A percentile compares a stretch with the other conserved stretches of the same genome.
Evolutionary conservation across 306 rosid species (phyloP).

Genomic region (Oemleria cerasiformis): DNA sequence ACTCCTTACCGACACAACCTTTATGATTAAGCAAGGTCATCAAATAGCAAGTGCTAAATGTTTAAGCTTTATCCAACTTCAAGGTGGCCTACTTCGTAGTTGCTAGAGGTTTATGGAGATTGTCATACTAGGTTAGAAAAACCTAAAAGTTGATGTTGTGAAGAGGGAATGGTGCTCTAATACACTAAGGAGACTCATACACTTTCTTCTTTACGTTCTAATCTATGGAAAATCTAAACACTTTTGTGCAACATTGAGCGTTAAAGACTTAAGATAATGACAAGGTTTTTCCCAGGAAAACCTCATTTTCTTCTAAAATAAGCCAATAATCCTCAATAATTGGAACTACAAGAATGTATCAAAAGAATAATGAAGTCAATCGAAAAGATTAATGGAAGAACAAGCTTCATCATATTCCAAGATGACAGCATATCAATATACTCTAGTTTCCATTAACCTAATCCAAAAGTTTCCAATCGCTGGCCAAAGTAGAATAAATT

Average conservation of each 20-base stretch:
- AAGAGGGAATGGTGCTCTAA: not conserved
- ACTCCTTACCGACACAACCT: not conserved
- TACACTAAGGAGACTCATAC: not conserved
- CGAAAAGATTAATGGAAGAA: not conserved
- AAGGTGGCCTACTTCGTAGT: not conserved
- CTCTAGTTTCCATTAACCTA: no score
- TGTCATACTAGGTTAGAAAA: not conserved
- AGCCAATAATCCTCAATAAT: not conserved
- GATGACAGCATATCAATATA: not conserved
- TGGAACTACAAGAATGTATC: not conserved
- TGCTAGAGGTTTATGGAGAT: not conserved
- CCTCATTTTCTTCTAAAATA: no score
- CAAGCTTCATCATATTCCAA: not conserved
- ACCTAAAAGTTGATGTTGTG: not conserved
- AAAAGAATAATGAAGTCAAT: not conserved
- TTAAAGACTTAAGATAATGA: not conserved
- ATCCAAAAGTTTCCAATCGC: no score
- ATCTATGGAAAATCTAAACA: not conserved
- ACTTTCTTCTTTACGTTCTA: not conserved
- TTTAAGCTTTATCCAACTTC: not conserved
- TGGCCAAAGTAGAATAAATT: no score
- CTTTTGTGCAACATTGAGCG: not conserved
- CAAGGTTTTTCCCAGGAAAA: no score
- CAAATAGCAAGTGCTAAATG: not conserved
- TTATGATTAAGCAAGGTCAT: not conserved